Base-by-base conservation (phyloP, 345 rosid genomes). In the Eutrema japonicum region DNA sequence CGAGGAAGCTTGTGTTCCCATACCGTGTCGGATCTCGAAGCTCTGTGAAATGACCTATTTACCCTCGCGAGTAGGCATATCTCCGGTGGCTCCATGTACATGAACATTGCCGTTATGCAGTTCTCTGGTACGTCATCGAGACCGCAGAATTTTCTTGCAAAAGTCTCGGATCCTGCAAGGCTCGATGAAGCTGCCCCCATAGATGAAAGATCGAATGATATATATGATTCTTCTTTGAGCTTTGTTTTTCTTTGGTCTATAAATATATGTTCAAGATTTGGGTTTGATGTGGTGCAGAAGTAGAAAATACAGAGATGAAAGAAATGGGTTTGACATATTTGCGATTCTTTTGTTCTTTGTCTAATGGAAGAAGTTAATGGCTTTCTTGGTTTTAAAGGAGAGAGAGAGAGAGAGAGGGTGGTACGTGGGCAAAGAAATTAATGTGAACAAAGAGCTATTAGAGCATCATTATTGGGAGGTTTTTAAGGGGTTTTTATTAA, bases 1-100 rank as follows among this genome's bases (percentile, higher is more conserved):
- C 83, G 65, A 10, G 98, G 98, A 50, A 94, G 78, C 78, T 94
- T 91, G 4, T 82, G 82, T 73, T 85, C 97, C 98, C 97, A 94
- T 11, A 94, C 83, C 36, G 82, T 87, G 75, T 94, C 95, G 8
- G 87, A 86, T 63, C 70, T 77, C 4, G 97, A 89, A 43, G 98
- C 96, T 1, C 83, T 84, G 32, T 57, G 86, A 16, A 94, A 94
- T 18, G 89, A 78, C 60, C 61, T 68, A 79, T 74, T 88, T 61
- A 94, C 71, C 72, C 79, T 42, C 3, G 97, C 96, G 7, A 94
- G 78, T 51, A 60, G 78, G 68, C 96, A 94, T 26, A 94, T 94
- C 83, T 85, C 91, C n/a, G 83, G 90, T 4, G 98, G 97, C 66
- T 94, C 97, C 76, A 94, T 45, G 81, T 72, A 70, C 82, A 77